phyloP scores from a whole-genome alignment of 2,329 filamentous ascomycete genomes.

The Bipolaris gigantea region DNA sequence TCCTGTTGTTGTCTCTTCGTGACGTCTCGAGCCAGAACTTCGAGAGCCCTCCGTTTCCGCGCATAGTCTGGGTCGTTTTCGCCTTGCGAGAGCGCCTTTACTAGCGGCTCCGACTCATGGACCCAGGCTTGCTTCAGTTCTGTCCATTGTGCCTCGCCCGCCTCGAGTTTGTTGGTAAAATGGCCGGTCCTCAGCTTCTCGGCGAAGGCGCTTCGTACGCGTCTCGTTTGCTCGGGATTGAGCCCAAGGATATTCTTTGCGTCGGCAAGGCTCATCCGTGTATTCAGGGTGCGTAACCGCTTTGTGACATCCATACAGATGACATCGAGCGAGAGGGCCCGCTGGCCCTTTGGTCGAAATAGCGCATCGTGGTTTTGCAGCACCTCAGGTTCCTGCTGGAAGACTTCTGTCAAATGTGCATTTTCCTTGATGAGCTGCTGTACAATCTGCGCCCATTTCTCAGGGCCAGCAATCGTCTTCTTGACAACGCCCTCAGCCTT shows the following conservation, averaged over 20 bases:
- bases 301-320: conserved; percentile 84
- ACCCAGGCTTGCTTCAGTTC: conserved; percentile 71
- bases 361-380: conserved; percentile 46
- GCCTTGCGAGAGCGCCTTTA: conserved; percentile 56
- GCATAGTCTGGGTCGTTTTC: conserved; percentile 57
- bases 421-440: conserved; percentile 66
- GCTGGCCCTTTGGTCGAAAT: conserved; percentile 53
- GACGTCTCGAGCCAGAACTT: conserved; percentile 73
- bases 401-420: conserved; percentile 63
- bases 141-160: conserved; percentile 71
- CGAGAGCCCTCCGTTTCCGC: conserved; percentile 65
- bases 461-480: conserved; percentile 73
- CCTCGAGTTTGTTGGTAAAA: conserved; percentile 73
- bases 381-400: conserved; percentile 60
- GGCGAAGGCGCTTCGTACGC: conserved; percentile 67
- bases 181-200: conserved; percentile 65
- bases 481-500: conserved; percentile 68
- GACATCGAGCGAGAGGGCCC: conserved; percentile 72
- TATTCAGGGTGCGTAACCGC: conserved; percentile 67
- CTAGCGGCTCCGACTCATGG: conserved; percentile 58
- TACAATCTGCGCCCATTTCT: conserved; percentile 73
- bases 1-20: conserved; percentile 76
- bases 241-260: conserved; percentile 72
- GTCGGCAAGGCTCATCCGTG: conserved; percentile 71
- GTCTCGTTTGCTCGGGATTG: conserved; percentile 68